phyloP scores from a whole-genome alignment of 2,329 filamentous ascomycete species.

The Exophiala dermatitidis region DNA sequence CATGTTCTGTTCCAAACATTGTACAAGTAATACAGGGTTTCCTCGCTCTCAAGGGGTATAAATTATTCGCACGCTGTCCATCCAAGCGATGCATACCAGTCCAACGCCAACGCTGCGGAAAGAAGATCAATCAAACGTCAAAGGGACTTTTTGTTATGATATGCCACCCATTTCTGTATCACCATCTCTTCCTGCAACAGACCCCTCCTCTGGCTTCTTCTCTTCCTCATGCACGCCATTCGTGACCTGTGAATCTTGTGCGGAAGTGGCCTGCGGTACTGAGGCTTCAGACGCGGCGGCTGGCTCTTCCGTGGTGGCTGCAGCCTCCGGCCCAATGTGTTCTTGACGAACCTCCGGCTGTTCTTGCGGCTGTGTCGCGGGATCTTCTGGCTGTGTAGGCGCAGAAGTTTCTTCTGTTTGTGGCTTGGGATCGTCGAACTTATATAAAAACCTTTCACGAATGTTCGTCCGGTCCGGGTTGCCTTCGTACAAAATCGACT shows the following conservation, averaged over 20 bases:
- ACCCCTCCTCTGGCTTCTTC: constrained; percentile 1
- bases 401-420: constrained; percentile 9
- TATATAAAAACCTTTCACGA: constrained; percentile 25
- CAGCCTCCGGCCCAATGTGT: constrained; percentile 7
- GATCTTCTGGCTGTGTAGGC: constrained; percentile 2
- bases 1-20: not conserved
- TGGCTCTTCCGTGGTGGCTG: not conserved
- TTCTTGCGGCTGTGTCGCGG: constrained; percentile 1
- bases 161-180: constrained; percentile 24
- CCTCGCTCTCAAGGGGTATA: constrained; percentile 11
- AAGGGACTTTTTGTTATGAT: constrained; percentile 5
- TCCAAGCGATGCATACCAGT: not conserved
- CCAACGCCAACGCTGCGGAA: constrained; percentile 13
- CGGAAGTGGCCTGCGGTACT: not conserved
- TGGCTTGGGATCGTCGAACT: constrained; percentile 20
- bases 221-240: constrained; percentile 14
- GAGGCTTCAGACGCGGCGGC: not conserved
- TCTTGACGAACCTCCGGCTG: constrained; percentile 2
- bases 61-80: not conserved
- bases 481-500: constrained; percentile 26
- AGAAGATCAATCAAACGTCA: not conserved
- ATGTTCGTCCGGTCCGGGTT: constrained; percentile 26
- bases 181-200: constrained; percentile 6
- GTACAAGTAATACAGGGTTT: not conserved
- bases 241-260: constrained; percentile 1